Conservation (phyloP, 2,329 filamentous ascomycete species). For the Penicillium brevicompactum region DNA sequence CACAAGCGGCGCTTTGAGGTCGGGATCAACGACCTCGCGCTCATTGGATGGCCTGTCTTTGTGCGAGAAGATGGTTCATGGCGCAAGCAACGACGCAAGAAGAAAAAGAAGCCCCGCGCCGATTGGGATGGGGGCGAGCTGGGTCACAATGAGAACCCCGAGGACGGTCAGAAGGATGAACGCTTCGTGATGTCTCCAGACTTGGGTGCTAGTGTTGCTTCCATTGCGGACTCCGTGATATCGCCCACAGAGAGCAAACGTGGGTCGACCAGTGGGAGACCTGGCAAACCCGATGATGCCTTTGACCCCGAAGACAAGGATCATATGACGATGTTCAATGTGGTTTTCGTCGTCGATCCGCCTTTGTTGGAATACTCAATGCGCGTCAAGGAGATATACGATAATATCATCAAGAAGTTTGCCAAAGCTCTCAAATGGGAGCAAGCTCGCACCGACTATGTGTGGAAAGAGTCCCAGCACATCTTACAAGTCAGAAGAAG, state of each 20-base stretch:
- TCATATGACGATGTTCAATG: conserved; percentile 95
- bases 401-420: conserved; percentile 87
- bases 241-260: conserved; percentile 28
- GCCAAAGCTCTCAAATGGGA: conserved; percentile 92
- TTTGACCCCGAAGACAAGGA: conserved; percentile 47
- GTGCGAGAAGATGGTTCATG: conserved; percentile 76
- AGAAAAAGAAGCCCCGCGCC: conserved; percentile 38
- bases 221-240: conserved; percentile 28
- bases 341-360: conserved; percentile 88
- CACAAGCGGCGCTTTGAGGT: conserved; percentile 84
- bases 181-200: conserved; percentile 22
- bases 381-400: conserved; percentile 76
- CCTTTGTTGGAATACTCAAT: conserved; percentile 74
- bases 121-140: conserved; percentile 37
- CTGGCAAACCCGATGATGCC: conserved; percentile 26
- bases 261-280: conserved; percentile 23
- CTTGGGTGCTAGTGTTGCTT: conserved; percentile 35
- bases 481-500: conserved; percentile 82
- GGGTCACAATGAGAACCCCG: conserved; percentile 38
- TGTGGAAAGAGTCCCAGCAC: conserved; percentile 85
- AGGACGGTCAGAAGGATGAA: conserved; percentile 39
- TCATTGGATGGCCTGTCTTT: conserved; percentile 81
- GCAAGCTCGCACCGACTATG: conserved; percentile 85
- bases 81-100: conserved; percentile 64
- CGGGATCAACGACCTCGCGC: conserved; percentile 75